Evolutionary conservation across 2,329 filamentous ascomycete genomes (phyloP), one percentile per base, ranked within the genome.

Genomic region (Macrophomina tecta): DNA sequence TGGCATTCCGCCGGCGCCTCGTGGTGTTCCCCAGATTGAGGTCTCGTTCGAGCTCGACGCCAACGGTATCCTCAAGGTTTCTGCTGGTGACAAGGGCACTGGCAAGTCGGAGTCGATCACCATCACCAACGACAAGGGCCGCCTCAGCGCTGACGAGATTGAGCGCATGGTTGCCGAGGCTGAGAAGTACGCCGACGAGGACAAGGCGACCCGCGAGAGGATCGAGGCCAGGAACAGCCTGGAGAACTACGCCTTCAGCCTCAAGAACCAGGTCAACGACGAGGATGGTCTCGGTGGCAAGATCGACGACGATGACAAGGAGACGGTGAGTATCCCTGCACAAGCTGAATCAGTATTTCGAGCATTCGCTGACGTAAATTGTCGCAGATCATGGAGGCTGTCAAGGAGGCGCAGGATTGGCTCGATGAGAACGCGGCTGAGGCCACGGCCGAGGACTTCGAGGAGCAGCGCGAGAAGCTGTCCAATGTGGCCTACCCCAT

Each of bases 391-490:
- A 84, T 97, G 71, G 94, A 97, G 72, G 95, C 95, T 70, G 89
- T 99, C 84, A 98, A 98, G 91, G 95, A 99, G 86, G 86, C 93
- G 70, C 90, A 90, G 75, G 94, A 97, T 81, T 99, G 95, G 95
- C 90, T 99, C 68, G 94, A 97, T 74, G 93, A 97, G 88, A 96
- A 97, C 83, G 92, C 88, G 72, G 89, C 90, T 72, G 90, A 91
- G 63, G 95, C 95, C 71, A 88, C 86, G 73, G 86, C 93, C 68
- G 94, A 97, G 85, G 95, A 98, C 85, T 97, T 98, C 76, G 94
- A 97, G 83, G 95, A 99, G 89, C 94, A 98, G 87, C 97, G 96
- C 87, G 94, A 99, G 91, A 97, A 97, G 88, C 88, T 99, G 73
- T 96, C 92, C 75, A 91, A 91, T 81, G 92, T 97, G 71, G 95